phyloP scores from a whole-genome alignment of 23 red algal species.

The Gracilaria domingensis region DNA sequence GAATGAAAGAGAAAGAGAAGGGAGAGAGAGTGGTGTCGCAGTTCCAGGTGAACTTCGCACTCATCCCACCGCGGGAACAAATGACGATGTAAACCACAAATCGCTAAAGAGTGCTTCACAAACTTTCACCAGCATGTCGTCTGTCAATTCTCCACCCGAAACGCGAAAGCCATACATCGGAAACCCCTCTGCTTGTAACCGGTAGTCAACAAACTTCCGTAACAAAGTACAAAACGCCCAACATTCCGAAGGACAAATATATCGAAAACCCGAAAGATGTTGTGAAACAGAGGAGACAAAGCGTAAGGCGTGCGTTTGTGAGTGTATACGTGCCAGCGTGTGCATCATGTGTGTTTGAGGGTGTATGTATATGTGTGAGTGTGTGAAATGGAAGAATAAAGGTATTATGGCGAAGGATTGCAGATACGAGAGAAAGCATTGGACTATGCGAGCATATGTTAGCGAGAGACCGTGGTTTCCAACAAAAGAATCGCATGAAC shows the following conservation, averaged over 20 bases:
- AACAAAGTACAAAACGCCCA: conserved; percentile 21
- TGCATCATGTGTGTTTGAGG: neutral
- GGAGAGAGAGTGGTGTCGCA: neutral
- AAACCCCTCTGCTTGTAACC: neutral
- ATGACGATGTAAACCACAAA: neutral
- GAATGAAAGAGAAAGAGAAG: neutral
- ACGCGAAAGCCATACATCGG: neutral
- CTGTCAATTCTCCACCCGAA: neutral
- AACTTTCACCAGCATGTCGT: conserved; percentile 1
- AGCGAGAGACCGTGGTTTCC: neutral
- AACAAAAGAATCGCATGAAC: neutral
- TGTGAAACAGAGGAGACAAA: neutral
- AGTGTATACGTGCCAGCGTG: neutral
- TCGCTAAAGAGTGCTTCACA: conserved; percentile 1
- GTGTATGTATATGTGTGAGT: neutral
- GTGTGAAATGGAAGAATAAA: neutral
- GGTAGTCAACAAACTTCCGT: conserved; percentile 2
- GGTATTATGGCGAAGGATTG: neutral
- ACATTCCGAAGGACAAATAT: conserved; percentile 31
- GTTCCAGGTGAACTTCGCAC: neutral
- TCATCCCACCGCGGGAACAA: neutral
- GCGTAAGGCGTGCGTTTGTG: neutral
- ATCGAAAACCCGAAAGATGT: conserved; percentile 4
- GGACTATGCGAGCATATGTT: neutral
- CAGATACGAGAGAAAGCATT: neutral